Conservation (phyloP, 2,329 filamentous ascomycete genomes). For the Rhexocercosporidium sp. region DNA sequence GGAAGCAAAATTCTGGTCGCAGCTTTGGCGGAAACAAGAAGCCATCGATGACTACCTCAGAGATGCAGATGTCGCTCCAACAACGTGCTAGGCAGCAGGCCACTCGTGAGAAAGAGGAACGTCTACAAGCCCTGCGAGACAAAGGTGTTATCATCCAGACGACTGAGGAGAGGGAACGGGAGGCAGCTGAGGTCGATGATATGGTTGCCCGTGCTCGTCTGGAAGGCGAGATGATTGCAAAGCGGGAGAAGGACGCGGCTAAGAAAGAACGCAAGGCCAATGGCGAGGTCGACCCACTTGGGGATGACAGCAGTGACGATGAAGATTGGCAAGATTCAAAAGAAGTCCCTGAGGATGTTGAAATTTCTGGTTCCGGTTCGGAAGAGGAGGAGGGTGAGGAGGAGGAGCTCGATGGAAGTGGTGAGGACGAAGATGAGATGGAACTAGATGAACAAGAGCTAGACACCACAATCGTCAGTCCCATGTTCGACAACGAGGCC, state of each 20-base stretch:
- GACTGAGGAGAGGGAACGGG: slow-evolving; percentile 81
- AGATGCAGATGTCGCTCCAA: slow-evolving; percentile 72
- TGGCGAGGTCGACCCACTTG: slow-evolving; percentile 49
- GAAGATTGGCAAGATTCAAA: slow-evolving; percentile 57
- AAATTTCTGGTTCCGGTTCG: slow-evolving; percentile 46
- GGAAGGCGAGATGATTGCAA: slow-evolving; percentile 80
- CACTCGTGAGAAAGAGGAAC: slow-evolving; percentile 74
- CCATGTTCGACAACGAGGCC: slow-evolving; percentile 41
- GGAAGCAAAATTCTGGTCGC: slow-evolving; percentile 52
- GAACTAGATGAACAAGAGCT: slow-evolving; percentile 50
- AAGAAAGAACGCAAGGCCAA: slow-evolving; percentile 64
- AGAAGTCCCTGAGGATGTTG: slow-evolving; percentile 47
- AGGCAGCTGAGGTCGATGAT: slow-evolving; percentile 85
- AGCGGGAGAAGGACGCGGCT: slow-evolving; percentile 74
- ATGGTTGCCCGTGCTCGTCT: slow-evolving; percentile 82
- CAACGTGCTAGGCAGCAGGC: slow-evolving; percentile 82
- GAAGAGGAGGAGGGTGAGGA: slow-evolving; percentile 46
- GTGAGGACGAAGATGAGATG: slow-evolving; percentile 47
- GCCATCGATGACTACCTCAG: slow-evolving; percentile 67
- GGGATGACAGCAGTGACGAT: slow-evolving; percentile 57
- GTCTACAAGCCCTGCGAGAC: slow-evolving; percentile 75
- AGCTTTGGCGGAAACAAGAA: slow-evolving; percentile 49
- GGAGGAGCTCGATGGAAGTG: slow-evolving; percentile 47
- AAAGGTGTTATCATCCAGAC: slow-evolving; percentile 85
- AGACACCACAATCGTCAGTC: slow-evolving; percentile 38